phyloP scores from a whole-genome alignment of 2,329 filamentous ascomycete genomes.

The Fonsecaea multimorphosa region DNA sequence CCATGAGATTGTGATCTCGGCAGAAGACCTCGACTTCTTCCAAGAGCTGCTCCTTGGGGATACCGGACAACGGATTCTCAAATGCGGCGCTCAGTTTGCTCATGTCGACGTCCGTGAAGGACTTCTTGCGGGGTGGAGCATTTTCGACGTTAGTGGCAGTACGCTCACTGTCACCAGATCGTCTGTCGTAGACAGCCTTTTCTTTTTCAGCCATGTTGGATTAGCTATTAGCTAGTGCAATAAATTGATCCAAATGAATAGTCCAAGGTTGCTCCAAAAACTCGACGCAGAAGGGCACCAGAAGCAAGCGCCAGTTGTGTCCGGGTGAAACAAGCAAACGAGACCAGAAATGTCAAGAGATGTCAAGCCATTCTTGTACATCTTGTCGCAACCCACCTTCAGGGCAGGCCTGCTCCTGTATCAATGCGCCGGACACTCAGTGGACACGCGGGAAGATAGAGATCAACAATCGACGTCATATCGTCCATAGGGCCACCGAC shows the following conservation, averaged over 20 bases:
- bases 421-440: background rate
- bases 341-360: constrained; percentile 16
- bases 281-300: background rate
- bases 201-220: constrained; percentile 25
- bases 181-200: constrained; percentile 19
- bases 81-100: constrained; percentile 48
- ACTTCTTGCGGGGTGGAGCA: constrained; percentile 23
- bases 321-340: constrained; percentile 10
- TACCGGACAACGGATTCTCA: constrained; percentile 61
- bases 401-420: background rate
- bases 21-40: constrained; percentile 63
- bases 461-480: constrained; percentile 18
- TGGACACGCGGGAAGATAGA: background rate
- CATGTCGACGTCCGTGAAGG: constrained; percentile 27
- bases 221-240: background rate
- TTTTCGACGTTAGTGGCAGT: constrained; percentile 28
- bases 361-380: constrained; percentile 23
- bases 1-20: constrained; percentile 54
- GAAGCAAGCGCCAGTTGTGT: background rate
- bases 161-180: constrained; percentile 20
- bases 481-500: background rate
- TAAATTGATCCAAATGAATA: background rate
- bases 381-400: constrained; percentile 11
- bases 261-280: background rate
- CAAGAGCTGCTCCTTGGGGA: constrained; percentile 60